Evolutionary conservation across 805 yeast species (phyloP).

Genomic region (Pichia eremophila): DNA sequence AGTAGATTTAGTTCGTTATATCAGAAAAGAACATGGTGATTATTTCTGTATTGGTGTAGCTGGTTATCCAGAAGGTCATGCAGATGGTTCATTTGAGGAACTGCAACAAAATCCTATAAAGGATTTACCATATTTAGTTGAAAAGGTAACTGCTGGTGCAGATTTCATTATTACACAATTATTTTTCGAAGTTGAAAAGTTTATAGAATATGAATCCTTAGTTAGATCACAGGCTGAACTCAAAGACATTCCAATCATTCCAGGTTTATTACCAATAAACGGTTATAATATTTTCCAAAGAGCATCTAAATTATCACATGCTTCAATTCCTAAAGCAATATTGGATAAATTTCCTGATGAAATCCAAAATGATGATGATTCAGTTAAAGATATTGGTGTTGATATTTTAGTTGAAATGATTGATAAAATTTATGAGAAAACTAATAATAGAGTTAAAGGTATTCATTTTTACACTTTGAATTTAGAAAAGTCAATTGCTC

Average conservation of each 20-base stretch:
- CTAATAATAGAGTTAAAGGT: conserved; percentile 58
- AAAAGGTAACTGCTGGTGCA: conserved; percentile 90
- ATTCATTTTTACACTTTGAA: conserved; percentile 91
- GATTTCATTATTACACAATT: conserved; percentile 87
- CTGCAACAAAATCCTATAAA: conserved; percentile 50
- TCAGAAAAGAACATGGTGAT: conserved; percentile 60
- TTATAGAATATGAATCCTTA: conserved; percentile 50
- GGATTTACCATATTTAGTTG: conserved; percentile 74
- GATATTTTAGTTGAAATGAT: conserved; percentile 58
- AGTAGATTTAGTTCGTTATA: conserved; percentile 77
- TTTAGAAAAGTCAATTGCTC: conserved; percentile 85
- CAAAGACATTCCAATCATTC: conserved; percentile 49
- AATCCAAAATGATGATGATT: conserved; percentile 63
- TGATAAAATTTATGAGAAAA: conserved; percentile 40
- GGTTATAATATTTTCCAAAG: conserved; percentile 75
- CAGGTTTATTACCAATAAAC: conserved; percentile 89
- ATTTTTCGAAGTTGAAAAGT: conserved; percentile 80
- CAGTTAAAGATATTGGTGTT: conserved; percentile 78
- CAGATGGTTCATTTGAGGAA: conserved; percentile 66
- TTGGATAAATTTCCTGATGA: conserved; percentile 45
- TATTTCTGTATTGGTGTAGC: conserved; percentile 94
- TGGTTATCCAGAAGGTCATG: conserved; percentile 96
- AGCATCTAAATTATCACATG: conserved; percentile 84
- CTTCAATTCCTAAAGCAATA: conserved; percentile 59
- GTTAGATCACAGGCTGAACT: conserved; percentile 34